Percentiles rank a stretch among this genome's conserved stretches.
Conservation (phyloP, 2,329 filamentous ascomycete genomes). For the Alternaria sp. region DNA sequence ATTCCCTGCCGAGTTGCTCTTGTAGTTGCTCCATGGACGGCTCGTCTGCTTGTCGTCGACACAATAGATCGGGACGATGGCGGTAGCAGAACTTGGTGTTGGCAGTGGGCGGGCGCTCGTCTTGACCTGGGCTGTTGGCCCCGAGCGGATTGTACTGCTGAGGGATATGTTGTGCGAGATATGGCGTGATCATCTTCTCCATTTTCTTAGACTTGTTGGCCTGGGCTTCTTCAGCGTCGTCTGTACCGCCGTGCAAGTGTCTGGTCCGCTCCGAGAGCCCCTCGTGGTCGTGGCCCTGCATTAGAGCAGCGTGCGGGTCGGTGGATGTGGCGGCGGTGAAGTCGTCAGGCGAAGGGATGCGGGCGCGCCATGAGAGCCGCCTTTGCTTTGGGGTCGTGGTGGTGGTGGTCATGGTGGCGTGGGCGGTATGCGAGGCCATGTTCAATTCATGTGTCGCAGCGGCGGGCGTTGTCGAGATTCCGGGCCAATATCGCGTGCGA, state of each 20-base stretch:
- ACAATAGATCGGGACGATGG: conserved; percentile 92
- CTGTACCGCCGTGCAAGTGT: conserved; percentile 35
- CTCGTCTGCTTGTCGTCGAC: conserved; percentile 90
- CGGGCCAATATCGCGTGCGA: conserved; percentile 31
- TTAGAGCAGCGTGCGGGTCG: conserved; percentile 45
- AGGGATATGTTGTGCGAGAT: conserved; percentile 90
- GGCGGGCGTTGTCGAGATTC: conserved; percentile 32
- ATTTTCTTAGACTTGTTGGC: conserved; percentile 65
- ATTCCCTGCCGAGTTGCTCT: conserved; percentile 82
- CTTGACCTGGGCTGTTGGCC: conserved; percentile 52
- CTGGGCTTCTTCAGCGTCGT: conserved; percentile 39
- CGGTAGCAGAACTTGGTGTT: conserved; percentile 97
- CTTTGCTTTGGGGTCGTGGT: conserved; percentile 29
- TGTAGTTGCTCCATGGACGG: conserved; percentile 96
- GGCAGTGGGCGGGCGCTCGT: conserved; percentile 52
- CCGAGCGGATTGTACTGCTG: conserved; percentile 84
- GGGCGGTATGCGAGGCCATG: conserved; percentile 40
- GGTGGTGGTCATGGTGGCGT: conserved; percentile 10
- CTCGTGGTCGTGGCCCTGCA: conserved; percentile 51
- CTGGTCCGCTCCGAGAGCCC: conserved; percentile 40
- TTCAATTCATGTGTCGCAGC: conserved; percentile 22
- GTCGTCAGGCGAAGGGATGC: conserved; percentile 24
- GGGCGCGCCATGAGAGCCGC: conserved; percentile 41
- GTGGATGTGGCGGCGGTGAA: conserved; percentile 22
- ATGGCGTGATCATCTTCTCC: conserved; percentile 82